Evolutionary conservation across 495 filamentous ascomycete species (phyloP).

Genomic region (Neurospora sp.): DNA sequence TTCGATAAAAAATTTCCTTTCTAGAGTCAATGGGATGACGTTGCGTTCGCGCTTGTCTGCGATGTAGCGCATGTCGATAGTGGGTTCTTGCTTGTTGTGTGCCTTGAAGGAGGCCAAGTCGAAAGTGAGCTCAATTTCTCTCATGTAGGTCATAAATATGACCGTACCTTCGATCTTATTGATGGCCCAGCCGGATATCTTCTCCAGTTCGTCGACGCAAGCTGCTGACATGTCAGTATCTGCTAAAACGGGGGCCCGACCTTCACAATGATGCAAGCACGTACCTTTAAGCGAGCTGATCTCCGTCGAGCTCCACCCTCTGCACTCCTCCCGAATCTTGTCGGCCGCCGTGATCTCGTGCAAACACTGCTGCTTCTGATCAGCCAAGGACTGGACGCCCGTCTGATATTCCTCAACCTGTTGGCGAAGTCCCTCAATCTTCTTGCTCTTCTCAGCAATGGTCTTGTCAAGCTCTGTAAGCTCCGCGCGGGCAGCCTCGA

Average conservation of each 20-base stretch:
- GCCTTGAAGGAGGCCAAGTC: slow-evolving; percentile 50
- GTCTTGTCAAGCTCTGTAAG: slow-evolving; percentile 55
- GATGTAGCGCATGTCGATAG: slow-evolving; percentile 46
- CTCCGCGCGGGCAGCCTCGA: slow-evolving; percentile 54
- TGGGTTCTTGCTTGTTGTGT: slow-evolving; percentile 14
- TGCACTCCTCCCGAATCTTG: slow-evolving; percentile 71
- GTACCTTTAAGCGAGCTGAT: slow-evolving; percentile 63
- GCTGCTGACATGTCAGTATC: slow-evolving; percentile 29
- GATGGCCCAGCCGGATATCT: slow-evolving; percentile 68
- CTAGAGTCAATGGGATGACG: slow-evolving; percentile 35
- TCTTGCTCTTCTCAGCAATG: slow-evolving; percentile 54
- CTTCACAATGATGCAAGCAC: slow-evolving; percentile 3
- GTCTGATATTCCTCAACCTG: slow-evolving; percentile 54
- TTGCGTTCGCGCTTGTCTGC: slow-evolving; percentile 38
- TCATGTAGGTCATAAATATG: slow-evolving; percentile 68
- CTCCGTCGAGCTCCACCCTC: slow-evolving; percentile 78
- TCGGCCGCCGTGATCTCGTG: slow-evolving; percentile 77
- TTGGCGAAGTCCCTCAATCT: slow-evolving; percentile 52
- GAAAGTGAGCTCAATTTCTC: slow-evolving; percentile 69
- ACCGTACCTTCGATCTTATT: slow-evolving; percentile 48
- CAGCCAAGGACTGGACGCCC: slow-evolving; percentile 45
- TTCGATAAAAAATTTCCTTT: slow-evolving; percentile 63
- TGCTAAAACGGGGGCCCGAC: not conserved
- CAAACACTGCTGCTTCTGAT: slow-evolving; percentile 56
- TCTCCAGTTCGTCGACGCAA: slow-evolving; percentile 58